Base-by-base conservation (phyloP, 2,329 filamentous ascomycete species). In the Xenoacremonium recifei region DNA sequence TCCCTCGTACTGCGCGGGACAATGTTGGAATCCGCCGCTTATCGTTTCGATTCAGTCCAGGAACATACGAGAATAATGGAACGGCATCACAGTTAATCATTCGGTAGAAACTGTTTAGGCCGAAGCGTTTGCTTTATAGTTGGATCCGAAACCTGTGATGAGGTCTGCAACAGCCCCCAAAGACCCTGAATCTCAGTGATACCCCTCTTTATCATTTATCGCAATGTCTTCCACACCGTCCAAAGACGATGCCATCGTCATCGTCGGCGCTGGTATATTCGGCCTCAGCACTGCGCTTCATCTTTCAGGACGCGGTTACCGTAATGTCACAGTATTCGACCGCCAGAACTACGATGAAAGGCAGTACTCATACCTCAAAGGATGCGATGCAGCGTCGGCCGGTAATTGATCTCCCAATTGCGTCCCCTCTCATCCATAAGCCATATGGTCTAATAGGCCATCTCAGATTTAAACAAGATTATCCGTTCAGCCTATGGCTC, bases 241-340 rank as follows among this genome's bases (percentile, higher is more conserved):
- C 4, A 51, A 47, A 31, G 12, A 34, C 16, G 46, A 51, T 9
- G 25, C 30, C 4, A 42, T 53, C 12, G 15, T 45, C 19, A 45
- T 51, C 11, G 44, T 51, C 4, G 46, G 46, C 7, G 45, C 42
- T 15, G 46, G 46, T 40, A 47, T 53, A 35, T 64, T 67, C 6
- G 65, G 66, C 3, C 58, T 65, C 4, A 61, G 62, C 12, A 67
- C 65, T 4, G 65, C 59, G 2, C 48, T 56, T 9, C 59, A 63
- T 39, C 54, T 63, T n/a, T 48, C 55, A 5, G 46, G 45, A 16
- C 52, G 67, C 11, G 74, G 73, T 3, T 78, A 75, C 50, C 60
- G 15, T 3, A 59, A 71, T 42, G 61, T 77, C n/a, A 73, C 64
- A 3, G 65, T 77, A 12, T 64, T 77, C 21, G 74, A 78, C 49